phyloP scores from a whole-genome alignment of 257 asterid genomes.

The Lithospermum erythrorhizon region DNA sequence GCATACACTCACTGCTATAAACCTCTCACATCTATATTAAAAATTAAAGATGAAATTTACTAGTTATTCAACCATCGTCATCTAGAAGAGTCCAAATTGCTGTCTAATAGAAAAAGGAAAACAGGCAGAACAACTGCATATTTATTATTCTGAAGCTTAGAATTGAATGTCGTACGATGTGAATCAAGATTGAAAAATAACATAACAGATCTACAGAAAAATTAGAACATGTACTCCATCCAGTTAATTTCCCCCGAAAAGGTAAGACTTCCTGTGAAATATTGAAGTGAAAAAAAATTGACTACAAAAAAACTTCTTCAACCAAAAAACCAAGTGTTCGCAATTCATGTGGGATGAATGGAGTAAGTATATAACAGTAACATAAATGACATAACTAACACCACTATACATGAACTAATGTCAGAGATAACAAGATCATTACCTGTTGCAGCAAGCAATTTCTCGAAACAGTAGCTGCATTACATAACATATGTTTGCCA shows the following conservation, averaged over 20 bases:
- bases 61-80: background rate
- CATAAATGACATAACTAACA: constrained; percentile 10
- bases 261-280: background rate
- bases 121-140: background rate
- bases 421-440: constrained; percentile 18
- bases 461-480: constrained; percentile 22
- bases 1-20: background rate
- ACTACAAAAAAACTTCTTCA: too few species aligned
- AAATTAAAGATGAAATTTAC: background rate
- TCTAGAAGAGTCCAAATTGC: background rate
- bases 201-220: background rate
- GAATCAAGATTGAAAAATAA: background rate
- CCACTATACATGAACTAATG: constrained; percentile 1
- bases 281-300: background rate
- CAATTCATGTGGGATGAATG: too few species aligned
- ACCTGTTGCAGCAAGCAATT: constrained; percentile 73
- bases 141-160: background rate
- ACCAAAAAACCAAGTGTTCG: too few species aligned
- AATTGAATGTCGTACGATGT: background rate
- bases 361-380: background rate
- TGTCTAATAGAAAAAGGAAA: background rate
- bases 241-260: background rate
- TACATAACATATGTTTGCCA: constrained; percentile 21
- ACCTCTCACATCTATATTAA: background rate
- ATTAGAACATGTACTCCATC: background rate